phyloP scores from a whole-genome alignment of 2,329 filamentous ascomycete species.

The Leptographium lundbergii region DNA sequence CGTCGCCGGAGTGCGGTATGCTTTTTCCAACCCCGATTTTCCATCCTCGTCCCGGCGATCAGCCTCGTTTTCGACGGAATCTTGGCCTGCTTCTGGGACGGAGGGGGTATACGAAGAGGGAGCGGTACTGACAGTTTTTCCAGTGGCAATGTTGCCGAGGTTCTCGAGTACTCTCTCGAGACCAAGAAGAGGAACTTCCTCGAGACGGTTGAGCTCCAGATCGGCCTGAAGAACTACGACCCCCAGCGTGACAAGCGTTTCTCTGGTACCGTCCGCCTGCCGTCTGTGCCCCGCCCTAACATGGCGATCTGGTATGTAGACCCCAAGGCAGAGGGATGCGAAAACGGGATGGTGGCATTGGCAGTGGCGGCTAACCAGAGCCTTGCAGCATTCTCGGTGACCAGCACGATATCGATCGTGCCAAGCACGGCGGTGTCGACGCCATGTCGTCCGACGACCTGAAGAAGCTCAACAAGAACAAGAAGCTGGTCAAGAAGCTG shows the following conservation, averaged over 20 bases:
- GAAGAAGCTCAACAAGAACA: constrained; percentile 99
- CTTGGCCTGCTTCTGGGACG: not conserved
- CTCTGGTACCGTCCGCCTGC: constrained; percentile 96
- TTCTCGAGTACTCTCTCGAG: constrained; percentile 84
- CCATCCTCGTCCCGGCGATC: not conserved
- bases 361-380: not conserved
- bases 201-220: constrained; percentile 31
- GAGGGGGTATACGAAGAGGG: not conserved
- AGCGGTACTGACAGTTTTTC: constrained; percentile 4
- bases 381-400: constrained; percentile 46
- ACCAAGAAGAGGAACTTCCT: constrained; percentile 98
- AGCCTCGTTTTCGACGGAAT: not conserved
- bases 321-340: not conserved
- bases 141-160: constrained; percentile 76
- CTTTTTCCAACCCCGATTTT: not conserved
- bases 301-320: constrained; percentile 13
- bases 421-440: constrained; percentile 97
- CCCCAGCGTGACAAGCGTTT: constrained; percentile 99
- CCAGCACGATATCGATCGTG: constrained; percentile 98
- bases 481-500: constrained; percentile 99
- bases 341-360: no score
- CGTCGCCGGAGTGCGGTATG: constrained; percentile 23
- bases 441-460: constrained; percentile 97
- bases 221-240: constrained; percentile 98
- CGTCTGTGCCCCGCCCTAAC: constrained; percentile 69